These are phyloP conservation scores for Blastobotrys capitulatus DNA, from an alignment of 1,139 yeast species.

Conservation along the genomic window DNA sequence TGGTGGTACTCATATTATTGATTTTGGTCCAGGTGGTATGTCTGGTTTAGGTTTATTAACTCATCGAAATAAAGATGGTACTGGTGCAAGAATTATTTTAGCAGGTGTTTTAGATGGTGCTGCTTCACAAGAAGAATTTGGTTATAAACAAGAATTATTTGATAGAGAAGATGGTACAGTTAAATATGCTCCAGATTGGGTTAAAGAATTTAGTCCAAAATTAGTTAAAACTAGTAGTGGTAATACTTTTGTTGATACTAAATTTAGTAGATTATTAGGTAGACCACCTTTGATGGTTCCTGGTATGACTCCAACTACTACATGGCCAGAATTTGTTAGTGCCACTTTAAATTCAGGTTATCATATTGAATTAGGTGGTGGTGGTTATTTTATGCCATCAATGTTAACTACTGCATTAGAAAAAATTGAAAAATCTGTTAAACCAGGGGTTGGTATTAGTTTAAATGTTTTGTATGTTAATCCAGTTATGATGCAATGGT, in stretches of 20 bases:
- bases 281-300: slow-evolving; percentile 97
- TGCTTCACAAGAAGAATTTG: slow-evolving; percentile 70
- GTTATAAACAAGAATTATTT: slow-evolving; percentile 92
- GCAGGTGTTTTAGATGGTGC: slow-evolving; percentile 84
- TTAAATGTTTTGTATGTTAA: slow-evolving; percentile 90
- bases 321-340: slow-evolving; percentile 86
- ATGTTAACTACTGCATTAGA: slow-evolving; percentile 72
- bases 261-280: slow-evolving; percentile 85
- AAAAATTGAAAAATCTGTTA: slow-evolving; percentile 46
- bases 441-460: slow-evolving; percentile 89
- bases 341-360: slow-evolving; percentile 95
- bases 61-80: slow-evolving; percentile 96
- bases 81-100: slow-evolving; percentile 89
- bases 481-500: slow-evolving; percentile 98
- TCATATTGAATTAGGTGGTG: slow-evolving; percentile 97
- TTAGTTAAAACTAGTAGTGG: slow-evolving; percentile 69
- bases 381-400: slow-evolving; percentile 82
- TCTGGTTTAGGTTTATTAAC: slow-evolving; percentile 96
- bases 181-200: slow-evolving; percentile 88
- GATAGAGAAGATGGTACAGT: slow-evolving; percentile 60
- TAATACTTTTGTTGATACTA: slow-evolving; percentile 71
- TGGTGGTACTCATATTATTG: slow-evolving; percentile 79
- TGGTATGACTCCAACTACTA: slow-evolving; percentile 99
- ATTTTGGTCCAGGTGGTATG: slow-evolving; percentile 98
- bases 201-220: slow-evolving; percentile 79